phyloP scores from a whole-genome alignment of 306 rosid genomes.

The Dalbergia oliveri region DNA sequence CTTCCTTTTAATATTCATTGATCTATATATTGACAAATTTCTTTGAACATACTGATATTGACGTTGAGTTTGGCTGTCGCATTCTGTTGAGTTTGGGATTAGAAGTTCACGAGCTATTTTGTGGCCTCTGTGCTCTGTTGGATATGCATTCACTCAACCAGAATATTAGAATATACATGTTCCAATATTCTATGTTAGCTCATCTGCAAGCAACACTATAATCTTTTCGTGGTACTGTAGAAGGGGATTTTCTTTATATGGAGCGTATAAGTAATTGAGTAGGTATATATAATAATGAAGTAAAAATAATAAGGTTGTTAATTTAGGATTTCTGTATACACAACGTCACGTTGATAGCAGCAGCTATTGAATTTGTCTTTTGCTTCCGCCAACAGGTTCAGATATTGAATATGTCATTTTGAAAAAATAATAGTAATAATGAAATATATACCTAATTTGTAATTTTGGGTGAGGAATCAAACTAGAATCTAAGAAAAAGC shows the following conservation, averaged over 20 bases:
- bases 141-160: constrained; percentile 16
- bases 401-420: neutral
- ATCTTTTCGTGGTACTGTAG: neutral
- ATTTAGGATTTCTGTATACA: neutral
- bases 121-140: constrained; percentile 2
- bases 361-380: neutral
- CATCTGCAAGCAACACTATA: constrained; percentile 13
- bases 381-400: neutral
- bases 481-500: neutral
- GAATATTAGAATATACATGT: constrained; percentile 7
- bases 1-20: constrained; percentile 31
- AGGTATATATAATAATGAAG: neutral
- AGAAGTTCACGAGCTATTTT: constrained; percentile 19
- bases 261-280: neutral
- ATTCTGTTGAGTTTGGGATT: constrained; percentile 29
- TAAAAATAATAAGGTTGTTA: constrained; percentile 14
- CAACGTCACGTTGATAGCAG: constrained; percentile 2
- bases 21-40: constrained; percentile 29
- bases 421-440: neutral
- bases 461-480: constrained; percentile 10
- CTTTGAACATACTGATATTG: constrained; percentile 40
- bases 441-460: neutral
- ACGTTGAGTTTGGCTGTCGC: constrained; percentile 38
- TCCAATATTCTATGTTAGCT: constrained; percentile 8
- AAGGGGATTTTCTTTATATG: constrained; percentile 1